Base-by-base conservation (phyloP, 73 alveolate genomes). In the Paramecium sonneborni region DNA sequence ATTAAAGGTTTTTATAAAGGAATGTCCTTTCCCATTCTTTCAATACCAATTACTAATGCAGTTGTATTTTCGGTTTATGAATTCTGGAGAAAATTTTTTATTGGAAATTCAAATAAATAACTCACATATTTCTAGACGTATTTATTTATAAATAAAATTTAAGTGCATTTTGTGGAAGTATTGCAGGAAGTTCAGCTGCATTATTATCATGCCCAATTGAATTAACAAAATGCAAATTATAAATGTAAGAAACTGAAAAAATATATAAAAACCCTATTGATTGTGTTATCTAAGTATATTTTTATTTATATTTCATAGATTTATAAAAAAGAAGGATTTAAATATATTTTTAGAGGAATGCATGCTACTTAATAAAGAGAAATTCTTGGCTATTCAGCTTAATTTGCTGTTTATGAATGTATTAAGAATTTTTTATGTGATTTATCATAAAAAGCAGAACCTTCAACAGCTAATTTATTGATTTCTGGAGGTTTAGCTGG, bases 21-120 rank as follows among this genome's bases (percentile, higher is more conserved):
- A 32, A 35, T 93, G 88, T 89, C 88, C 18, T 76, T 92, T 23
- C 97, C 97, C 12, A 76, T 93, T 10, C 32, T 85, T 9, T 90
- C 94, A 79, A 85, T 86, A n/a, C 97, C 97, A 34, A 57, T 93
- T 11, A 55, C 70, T 10, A 86, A 93, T 85, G 93, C 97, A 9
- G 84, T 93, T 44, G 93, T 88, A 44, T 93, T 93, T 85, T 85
- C 93, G 20, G 76, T 93, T 6, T 93, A 86, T 68, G 95, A 93
- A 90, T 92, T 92, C 34, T 69, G 85, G 57, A 92, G 62, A 39
- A 92, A 82, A 88, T 43, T 89, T 46, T 21, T 86, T 23, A 69
- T 74, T 21, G 74, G 85, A 32, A 58, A 88, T 38, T 18, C 57
- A 2, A n/a, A 34, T 35, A 58, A 88, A 72, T 32, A 24, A 58